Percentiles rank a stretch among this genome's conserved stretches.
phyloP scores from a whole-genome alignment of 306 rosid species.

The Cucurbita pepo region DNA sequence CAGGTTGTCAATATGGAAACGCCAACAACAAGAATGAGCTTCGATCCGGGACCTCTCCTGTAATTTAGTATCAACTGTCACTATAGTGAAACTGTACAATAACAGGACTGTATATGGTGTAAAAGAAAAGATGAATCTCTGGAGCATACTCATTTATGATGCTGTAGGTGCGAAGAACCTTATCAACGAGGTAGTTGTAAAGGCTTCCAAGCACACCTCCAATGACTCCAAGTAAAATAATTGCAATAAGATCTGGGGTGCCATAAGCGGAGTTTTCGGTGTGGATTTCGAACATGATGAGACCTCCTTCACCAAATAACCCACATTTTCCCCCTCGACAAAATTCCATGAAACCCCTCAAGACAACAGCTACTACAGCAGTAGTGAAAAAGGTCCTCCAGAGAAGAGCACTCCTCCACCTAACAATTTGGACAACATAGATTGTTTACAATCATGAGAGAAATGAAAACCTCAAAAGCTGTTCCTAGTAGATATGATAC shows the following conservation, averaged over 20 bases:
- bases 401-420: conserved; percentile 93
- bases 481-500: not conserved
- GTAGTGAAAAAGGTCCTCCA: conserved; percentile 76
- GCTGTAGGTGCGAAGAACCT: conserved; percentile 65
- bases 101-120: not conserved
- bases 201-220: conserved; percentile 73
- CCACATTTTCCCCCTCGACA: conserved; percentile 54
- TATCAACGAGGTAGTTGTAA: conserved; percentile 55
- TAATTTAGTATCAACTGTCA: conserved; percentile 18
- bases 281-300: conserved; percentile 51
- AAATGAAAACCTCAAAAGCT: not conserved
- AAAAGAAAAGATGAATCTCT: not conserved
- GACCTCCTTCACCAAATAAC: conserved; percentile 72
- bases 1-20: conserved; percentile 54
- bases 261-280: conserved; percentile 30
- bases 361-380: conserved; percentile 66
- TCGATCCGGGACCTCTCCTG: conserved; percentile 61
- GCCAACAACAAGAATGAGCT: conserved; percentile 39
- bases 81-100: conserved; percentile 1
- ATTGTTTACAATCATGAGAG: not conserved
- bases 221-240: conserved; percentile 40
- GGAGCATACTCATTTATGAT: conserved; percentile 70
- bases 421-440: not conserved
- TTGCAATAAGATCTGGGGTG: conserved; percentile 39
- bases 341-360: conserved; percentile 34